Conservation (phyloP, 139 green algal species). For the Chlorella sp. region DNA sequence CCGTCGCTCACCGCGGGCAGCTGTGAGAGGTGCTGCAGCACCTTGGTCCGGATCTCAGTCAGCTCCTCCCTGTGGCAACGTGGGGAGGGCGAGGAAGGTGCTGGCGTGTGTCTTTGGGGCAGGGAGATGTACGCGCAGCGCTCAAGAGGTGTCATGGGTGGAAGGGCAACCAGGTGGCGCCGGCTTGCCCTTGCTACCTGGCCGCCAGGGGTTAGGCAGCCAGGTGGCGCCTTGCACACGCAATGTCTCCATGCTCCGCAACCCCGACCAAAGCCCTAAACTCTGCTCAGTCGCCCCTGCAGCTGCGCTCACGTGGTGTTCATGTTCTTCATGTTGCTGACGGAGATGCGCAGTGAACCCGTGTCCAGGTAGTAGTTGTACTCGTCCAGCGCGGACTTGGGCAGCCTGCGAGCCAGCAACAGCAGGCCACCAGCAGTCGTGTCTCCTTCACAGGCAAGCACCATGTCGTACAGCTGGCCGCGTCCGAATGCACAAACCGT, state of each 20-base stretch:
- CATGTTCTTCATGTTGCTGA: constrained; percentile 80
- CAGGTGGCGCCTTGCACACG: not conserved
- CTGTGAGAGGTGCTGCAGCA: constrained; percentile 64
- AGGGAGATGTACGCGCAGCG: too few species aligned
- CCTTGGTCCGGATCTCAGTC: constrained; percentile 59
- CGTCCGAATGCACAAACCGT: too few species aligned
- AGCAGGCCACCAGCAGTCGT: too few species aligned
- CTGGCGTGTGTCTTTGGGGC: too few species aligned
- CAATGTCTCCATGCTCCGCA: not conserved
- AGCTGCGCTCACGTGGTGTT: constrained; percentile 3
- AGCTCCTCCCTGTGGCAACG: constrained; percentile 65
- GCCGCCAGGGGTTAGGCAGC: not conserved
- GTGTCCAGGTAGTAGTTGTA: constrained; percentile 90
- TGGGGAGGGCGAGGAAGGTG: too few species aligned
- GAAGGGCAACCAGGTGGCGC: too few species aligned
- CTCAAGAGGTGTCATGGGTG: too few species aligned
- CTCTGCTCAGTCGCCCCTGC: not conserved
- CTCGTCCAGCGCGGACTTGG: constrained; percentile 36
- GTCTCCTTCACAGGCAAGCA: too few species aligned
- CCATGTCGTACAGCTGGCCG: too few species aligned
- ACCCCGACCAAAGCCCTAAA: not conserved
- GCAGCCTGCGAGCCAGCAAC: constrained; percentile 42
- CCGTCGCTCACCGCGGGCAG: constrained; percentile 47
- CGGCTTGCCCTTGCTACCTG: not conserved
- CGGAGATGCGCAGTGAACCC: constrained; percentile 69